These are phyloP conservation scores for Candida khao-thaluensis DNA, from an alignment of 805 yeast genomes.

Conservation along the genomic window DNA sequence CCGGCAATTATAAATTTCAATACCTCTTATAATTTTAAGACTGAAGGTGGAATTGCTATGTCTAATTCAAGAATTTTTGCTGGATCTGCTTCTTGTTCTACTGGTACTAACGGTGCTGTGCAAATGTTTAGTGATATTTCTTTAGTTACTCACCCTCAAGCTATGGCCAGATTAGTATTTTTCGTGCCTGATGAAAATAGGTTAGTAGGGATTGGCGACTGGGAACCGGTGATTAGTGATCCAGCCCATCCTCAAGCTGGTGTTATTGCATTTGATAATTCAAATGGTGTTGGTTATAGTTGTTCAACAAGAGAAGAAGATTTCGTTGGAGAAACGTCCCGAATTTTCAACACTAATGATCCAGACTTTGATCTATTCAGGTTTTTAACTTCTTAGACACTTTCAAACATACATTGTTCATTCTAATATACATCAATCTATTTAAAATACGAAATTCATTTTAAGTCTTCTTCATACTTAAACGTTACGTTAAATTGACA, in stretches of 20 bases:
- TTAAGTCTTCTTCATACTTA: no score
- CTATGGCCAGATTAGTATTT: slow-evolving; percentile 9
- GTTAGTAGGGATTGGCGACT: slow-evolving; percentile 3
- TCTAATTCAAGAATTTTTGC: slow-evolving; percentile 9
- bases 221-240: slow-evolving; percentile 12
- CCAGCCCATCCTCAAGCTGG: slow-evolving; percentile 12
- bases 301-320: slow-evolving; percentile 14
- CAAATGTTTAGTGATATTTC: slow-evolving; percentile 14
- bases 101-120: slow-evolving; percentile 10
- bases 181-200: not conserved
- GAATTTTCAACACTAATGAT: slow-evolving; percentile 2
- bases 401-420: slow-evolving; percentile 2
- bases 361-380: slow-evolving; percentile 2
- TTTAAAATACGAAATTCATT: not conserved
- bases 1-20: slow-evolving; percentile 1
- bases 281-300: slow-evolving; percentile 13
- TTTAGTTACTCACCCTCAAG: slow-evolving; percentile 12
- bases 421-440: slow-evolving; percentile 11
- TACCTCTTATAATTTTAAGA: not conserved
- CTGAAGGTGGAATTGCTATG: not conserved
- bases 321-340: slow-evolving; percentile 1
- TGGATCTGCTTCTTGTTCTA: slow-evolving; percentile 12
- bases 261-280: slow-evolving; percentile 13
- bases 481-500: not conserved
- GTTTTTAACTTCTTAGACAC: slow-evolving; percentile 1